phyloP scores from a whole-genome alignment of 2,329 filamentous ascomycete species.

The Fusarium verticillioides region DNA sequence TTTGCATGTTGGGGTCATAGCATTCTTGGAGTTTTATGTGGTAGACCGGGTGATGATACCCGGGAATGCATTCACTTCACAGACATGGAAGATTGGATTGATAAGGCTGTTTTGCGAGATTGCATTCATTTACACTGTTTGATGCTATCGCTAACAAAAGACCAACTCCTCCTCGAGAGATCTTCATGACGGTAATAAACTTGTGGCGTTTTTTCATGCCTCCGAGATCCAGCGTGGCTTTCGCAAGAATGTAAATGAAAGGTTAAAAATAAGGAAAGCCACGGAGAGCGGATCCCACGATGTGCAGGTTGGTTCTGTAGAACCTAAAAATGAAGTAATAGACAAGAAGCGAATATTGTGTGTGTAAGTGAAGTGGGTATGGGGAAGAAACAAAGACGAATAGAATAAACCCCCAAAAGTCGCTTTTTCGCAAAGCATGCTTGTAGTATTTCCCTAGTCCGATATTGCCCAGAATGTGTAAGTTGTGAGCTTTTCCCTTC shows the following conservation, averaged over 20 bases:
- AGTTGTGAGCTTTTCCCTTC: constrained; percentile 6
- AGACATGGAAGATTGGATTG: background rate
- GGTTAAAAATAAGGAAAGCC: constrained; percentile 14
- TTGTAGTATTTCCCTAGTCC: constrained; percentile 2
- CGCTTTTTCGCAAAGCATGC: constrained; percentile 20
- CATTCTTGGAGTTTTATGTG: constrained; percentile 8
- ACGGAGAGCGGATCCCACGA: constrained; percentile 7
- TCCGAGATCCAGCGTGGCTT: constrained; percentile 25
- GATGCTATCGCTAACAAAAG: constrained; percentile 22
- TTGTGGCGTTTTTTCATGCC: constrained; percentile 12
- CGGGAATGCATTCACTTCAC: constrained; percentile 6
- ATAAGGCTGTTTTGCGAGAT: constrained; percentile 9
- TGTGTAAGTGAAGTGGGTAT: constrained; percentile 18
- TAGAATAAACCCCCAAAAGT: background rate
- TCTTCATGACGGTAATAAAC: constrained; percentile 25
- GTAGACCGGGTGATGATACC: constrained; percentile 15
- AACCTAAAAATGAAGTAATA: constrained; percentile 10
- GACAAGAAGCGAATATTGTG: constrained; percentile 20
- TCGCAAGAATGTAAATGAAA: constrained; percentile 35
- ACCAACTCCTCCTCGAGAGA: constrained; percentile 18
- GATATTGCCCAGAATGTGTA: constrained; percentile 8
- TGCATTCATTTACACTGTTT: constrained; percentile 22
- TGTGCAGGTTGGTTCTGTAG: constrained; percentile 21
- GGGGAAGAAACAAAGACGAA: background rate
- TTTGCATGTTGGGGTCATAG: constrained; percentile 15